Base-by-base conservation (phyloP, 2,329 filamentous ascomycete species). In the Ceratocystis harringtonii region DNA sequence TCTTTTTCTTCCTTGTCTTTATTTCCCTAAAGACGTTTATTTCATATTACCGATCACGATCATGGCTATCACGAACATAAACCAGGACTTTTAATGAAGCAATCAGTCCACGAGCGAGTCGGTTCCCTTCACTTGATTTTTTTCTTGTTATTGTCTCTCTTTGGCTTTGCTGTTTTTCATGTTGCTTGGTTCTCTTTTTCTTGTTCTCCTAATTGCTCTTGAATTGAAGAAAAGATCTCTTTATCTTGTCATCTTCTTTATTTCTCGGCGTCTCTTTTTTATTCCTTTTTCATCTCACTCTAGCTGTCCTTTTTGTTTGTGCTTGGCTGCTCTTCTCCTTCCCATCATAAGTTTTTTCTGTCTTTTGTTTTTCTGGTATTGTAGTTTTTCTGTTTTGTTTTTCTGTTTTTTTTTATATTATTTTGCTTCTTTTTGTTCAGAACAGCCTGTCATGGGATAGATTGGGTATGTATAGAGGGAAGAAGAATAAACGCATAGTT, bases 131-230 rank as follows among this genome's bases (percentile, higher is more conserved):
- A 19, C 63, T 50, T 64, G 7, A 12, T 19, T 41, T 52, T 19
- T 62, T 65, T 65, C 55, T 48, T 50, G 36, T 66, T 68, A 62
- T 60, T 61, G 64, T 69, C 66, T 67, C 66, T 66, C 67, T 69
- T 68, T 62, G 62, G 63, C n/a, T 69, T 69, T 10, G 44, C 48
- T 52, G 50, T 63, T 61, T 57, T 36, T 60, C n/a, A 28, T 58
- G 28, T 12, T 64, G 41, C 22, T 36, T 65, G 32, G 63, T 55
- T 22, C 30, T 62, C 4, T 65, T 67, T 64, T 64, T 63, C 61
- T 61, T 57, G 52, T 41, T 44, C 1, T 28, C 41, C 36, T 44
- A 62, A n/a, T 62, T 30, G 25, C 28, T n/a, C 48, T 52, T 19
- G 48, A 10, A 25, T 25, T 15, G 48, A 52, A 52, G 48, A 15